Base-by-base conservation (phyloP, 768 basidiomycete genomes). In the Rhodotorula kratochvilovae region DNA sequence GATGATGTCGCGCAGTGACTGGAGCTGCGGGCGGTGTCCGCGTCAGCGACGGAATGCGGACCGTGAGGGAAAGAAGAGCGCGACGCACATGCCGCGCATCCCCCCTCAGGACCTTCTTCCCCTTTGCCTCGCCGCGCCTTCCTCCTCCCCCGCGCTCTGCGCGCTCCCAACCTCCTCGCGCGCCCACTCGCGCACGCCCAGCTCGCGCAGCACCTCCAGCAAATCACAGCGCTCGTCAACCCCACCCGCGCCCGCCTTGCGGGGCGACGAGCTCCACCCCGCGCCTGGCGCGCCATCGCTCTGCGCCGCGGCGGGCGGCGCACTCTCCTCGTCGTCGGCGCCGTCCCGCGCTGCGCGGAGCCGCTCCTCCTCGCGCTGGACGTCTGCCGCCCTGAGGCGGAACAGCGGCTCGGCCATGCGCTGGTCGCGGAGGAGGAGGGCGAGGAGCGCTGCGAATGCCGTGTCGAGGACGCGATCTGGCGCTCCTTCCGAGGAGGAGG, bases 321-420 rank as follows among this genome's bases (percentile, higher is more conserved):
- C 51, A 29, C 50, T 27, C n/a, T n/a, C 27, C 27, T 27, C 51
- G 16, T 17, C 29, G 6, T 25, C 45, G 19, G 21, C n/a, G 51
- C 10, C 10, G 50, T 6, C 13, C 53, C 6, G 15, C 15, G 4
- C 6, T 13, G 17, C 4, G 50, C 1, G 23, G 25, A 4, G 31
- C 23, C 16, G 19, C 29, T 5, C 27, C 10, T 1, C 23, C 60
- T 19, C 31, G 58, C 19, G 39, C 11, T 15, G 4, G 35, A 71
- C 42, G 66, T 71, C 70, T 21, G 56, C 33, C 2, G 72, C 36
- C 15, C 58, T 36, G 15, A 74, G 43, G 19, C 70, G 63, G 42
- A 68, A 59, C 27, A 74, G 67, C 4, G 69, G 70, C 36, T 74
- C 73, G 23, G 48, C 61, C 29, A 74, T 50, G 10, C 73, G 73